Conservation (phyloP, 2,329 filamentous ascomycete species). For the Sodiomyces alkalinus region DNA sequence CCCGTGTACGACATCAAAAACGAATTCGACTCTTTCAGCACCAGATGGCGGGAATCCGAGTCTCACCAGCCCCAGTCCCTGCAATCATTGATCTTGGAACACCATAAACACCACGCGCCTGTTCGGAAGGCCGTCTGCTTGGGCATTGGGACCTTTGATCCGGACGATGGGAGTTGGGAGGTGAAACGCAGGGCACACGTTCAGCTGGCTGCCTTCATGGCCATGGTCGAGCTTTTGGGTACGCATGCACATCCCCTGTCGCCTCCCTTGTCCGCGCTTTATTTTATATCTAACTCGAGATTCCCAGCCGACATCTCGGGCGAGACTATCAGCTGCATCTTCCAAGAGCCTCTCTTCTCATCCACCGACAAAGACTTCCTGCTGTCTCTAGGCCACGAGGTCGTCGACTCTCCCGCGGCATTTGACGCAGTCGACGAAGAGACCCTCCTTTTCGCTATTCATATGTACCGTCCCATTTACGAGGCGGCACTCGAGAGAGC, state of each 20-base stretch:
- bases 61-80: constrained; percentile 15
- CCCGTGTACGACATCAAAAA: constrained; percentile 13
- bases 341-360: constrained; percentile 41
- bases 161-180: constrained; percentile 28
- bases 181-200: constrained; percentile 29
- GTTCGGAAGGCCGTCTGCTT: constrained; percentile 34
- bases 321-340: constrained; percentile 25
- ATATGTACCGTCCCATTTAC: constrained; percentile 41
- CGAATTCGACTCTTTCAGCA: constrained; percentile 14
- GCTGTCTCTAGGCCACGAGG: constrained; percentile 33
- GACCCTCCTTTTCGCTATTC: constrained; percentile 46
- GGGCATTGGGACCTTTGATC: constrained; percentile 39
- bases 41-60: constrained; percentile 13
- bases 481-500: constrained; percentile 28
- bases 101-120: constrained; percentile 7
- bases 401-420: constrained; percentile 35
- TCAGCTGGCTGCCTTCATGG: constrained; percentile 37
- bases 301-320: constrained; percentile 3
- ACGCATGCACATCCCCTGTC: constrained; percentile 6
- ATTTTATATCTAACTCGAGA: neutral
- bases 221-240: constrained; percentile 30
- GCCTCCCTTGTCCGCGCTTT: neutral
- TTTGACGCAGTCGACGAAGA: constrained; percentile 30
- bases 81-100: constrained; percentile 15
- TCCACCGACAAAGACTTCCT: constrained; percentile 31